phyloP scores from a whole-genome alignment of 2,329 filamentous ascomycete genomes.

The Aureobasidium leucospermi region DNA sequence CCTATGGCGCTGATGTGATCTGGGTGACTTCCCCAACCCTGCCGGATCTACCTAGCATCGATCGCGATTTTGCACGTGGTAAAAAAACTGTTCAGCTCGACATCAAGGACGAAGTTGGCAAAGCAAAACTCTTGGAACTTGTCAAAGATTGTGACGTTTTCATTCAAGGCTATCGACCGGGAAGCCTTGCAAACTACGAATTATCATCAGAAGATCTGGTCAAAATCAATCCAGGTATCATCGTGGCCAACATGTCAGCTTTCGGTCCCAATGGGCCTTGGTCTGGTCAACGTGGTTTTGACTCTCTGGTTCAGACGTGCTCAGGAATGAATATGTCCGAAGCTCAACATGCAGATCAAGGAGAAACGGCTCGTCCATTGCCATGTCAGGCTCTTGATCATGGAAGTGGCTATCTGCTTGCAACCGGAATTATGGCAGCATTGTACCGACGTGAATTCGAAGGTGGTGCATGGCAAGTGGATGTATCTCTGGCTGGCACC shows the following conservation, averaged over 20 bases:
- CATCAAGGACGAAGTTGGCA: slow-evolving; percentile 23
- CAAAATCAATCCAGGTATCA: not conserved
- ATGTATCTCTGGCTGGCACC: not conserved
- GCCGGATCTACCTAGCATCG: slow-evolving; percentile 21
- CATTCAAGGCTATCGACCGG: slow-evolving; percentile 7
- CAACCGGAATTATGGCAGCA: not conserved
- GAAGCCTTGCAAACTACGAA: not conserved
- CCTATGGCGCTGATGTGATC: slow-evolving; percentile 25
- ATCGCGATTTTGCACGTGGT: slow-evolving; percentile 23
- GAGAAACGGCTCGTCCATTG: not conserved
- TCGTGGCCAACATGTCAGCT: not conserved
- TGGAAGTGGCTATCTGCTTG: not conserved
- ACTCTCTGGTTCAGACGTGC: not conserved
- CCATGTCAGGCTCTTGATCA: not conserved
- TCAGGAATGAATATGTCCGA: not conserved
- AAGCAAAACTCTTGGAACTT: slow-evolving; percentile 24
- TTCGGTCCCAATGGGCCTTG: not conserved
- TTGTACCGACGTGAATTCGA: not conserved
- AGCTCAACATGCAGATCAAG: not conserved
- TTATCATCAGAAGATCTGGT: not conserved
- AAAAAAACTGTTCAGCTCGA: slow-evolving; percentile 30
- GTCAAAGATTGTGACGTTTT: slow-evolving; percentile 35
- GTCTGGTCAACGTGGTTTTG: not conserved
- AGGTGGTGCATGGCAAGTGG: not conserved
- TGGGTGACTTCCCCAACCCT: slow-evolving; percentile 25